Evolutionary conservation across 176 grass and related monocot species (phyloP), one percentile per base, ranked within the genome.

Genomic region (Raddia distichophylla): DNA sequence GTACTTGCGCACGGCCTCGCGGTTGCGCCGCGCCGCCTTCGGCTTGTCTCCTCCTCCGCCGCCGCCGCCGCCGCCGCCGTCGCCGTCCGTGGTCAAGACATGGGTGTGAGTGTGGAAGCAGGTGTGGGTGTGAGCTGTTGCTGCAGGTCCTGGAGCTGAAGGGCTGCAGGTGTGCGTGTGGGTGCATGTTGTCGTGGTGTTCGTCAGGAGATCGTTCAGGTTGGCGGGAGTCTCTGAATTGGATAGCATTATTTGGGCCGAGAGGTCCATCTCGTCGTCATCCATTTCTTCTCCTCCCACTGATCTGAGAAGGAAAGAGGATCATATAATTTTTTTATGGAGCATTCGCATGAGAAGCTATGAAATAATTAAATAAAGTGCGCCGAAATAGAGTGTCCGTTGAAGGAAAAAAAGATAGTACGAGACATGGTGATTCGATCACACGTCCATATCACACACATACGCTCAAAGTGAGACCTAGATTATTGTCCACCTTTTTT

Each of bases 31-130:
- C 1, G 46, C 18, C 53, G 83, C 90, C 80, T 90, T 90, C 17
- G 1, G 54, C 33, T 84, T 82, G 64, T 33, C 16, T 54, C 16
- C 58, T 10, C 81, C 70, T 1, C 27, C 27, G 2, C 60, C 58
- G 17, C 81, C 70, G 17, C 81, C 70, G 2, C 60, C 9, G 6
- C 42, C 11, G 1, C 70, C 8, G 10, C 79, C n/a, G 33, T 64
- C 88, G 20, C 65, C 82, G 14, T 64, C 20, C 3, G 87, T 35
- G 19, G 73, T 51, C 35, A 88, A 86, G 12, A 94, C 85, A 55
- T 77, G 88, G 5, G 78, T 94, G 62, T 93, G 91, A 6, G 85
- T 90, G 85, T 90, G 91, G 85, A 86, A 85, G 57, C 91, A 94
- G 15, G 88, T 94, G 64, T 94, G 88, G 49, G 82, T 88, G 82